phyloP scores from a whole-genome alignment of 192 early-diverging fungal genomes.

The Spizellomyces sp. region DNA sequence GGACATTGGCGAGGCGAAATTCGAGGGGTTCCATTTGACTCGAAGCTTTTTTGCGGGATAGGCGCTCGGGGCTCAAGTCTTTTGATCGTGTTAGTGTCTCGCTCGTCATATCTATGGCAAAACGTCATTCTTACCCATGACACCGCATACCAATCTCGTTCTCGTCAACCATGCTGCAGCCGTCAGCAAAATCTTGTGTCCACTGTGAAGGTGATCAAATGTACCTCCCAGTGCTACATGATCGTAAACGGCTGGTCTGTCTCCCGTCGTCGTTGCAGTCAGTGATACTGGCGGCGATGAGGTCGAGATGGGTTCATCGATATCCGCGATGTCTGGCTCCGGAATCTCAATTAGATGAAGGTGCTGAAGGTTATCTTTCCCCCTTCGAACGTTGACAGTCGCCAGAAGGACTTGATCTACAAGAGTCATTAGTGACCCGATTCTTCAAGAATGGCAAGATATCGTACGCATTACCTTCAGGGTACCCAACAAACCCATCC shows the following conservation, averaged over 20 bases:
- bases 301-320: background rate
- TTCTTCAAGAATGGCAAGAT: background rate
- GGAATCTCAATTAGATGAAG: slow-evolving; percentile 5
- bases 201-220: slow-evolving; percentile 95
- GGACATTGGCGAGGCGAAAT: slow-evolving; percentile 59
- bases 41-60: slow-evolving; percentile 70
- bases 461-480: slow-evolving; percentile 33
- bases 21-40: slow-evolving; percentile 71
- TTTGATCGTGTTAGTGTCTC: too few relatives aligned
- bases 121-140: slow-evolving; percentile 59
- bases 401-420: slow-evolving; percentile 25
- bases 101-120: too few relatives aligned
- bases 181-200: slow-evolving; percentile 92
- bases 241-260: slow-evolving; percentile 30
- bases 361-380: slow-evolving; percentile 13
- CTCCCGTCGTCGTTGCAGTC: background rate
- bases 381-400: slow-evolving; percentile 18
- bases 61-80: slow-evolving; percentile 50
- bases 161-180: slow-evolving; percentile 72
- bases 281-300: background rate
- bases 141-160: slow-evolving; percentile 67
- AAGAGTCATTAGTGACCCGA: background rate
- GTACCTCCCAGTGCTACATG: slow-evolving; percentile 86
- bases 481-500: slow-evolving; percentile 45
- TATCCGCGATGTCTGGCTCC: background rate